Percentiles rank a stretch among this genome's conserved stretches.
Conservation (phyloP, 495 filamentous ascomycete genomes). For the Tuber magnatum region DNA sequence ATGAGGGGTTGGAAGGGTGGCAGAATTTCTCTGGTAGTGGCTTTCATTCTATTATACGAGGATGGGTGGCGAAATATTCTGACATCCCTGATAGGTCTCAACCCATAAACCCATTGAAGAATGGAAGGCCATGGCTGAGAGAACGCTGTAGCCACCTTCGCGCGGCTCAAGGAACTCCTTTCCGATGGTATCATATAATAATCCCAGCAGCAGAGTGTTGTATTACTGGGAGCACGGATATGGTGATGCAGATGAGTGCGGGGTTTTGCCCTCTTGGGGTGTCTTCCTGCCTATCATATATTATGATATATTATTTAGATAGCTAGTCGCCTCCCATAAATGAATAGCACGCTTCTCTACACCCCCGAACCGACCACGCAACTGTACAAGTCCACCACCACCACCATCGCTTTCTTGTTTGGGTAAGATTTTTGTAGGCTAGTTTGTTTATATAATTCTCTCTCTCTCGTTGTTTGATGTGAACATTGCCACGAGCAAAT, state of each 20-base stretch:
- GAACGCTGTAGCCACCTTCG: slow-evolving; percentile 10
- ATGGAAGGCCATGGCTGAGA: slow-evolving; percentile 22
- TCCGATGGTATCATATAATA: no score
- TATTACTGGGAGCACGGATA: no score
- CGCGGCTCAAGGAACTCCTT: not conserved
- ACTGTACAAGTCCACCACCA: no score
- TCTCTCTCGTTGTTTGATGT: not conserved
- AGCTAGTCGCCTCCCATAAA: no score
- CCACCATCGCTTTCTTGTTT: no score
- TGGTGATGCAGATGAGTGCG: no score
- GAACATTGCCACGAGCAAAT: not conserved
- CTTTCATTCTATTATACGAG: not conserved
- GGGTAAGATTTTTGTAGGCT: not conserved
- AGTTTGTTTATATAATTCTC: not conserved
- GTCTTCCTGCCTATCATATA: no score
- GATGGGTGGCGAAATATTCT: not conserved
- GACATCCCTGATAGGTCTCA: slow-evolving; percentile 13
- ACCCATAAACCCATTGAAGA: slow-evolving; percentile 20
- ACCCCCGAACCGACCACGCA: no score
- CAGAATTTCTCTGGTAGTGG: slow-evolving; percentile 26
- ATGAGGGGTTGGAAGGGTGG: slow-evolving; percentile 35
- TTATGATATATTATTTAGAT: no score
- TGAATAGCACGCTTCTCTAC: no score
- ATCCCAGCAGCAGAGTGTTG: no score
- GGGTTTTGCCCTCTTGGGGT: no score